phyloP scores from a whole-genome alignment of 116 monocot genomes.

The Thalassia testudinum region DNA sequence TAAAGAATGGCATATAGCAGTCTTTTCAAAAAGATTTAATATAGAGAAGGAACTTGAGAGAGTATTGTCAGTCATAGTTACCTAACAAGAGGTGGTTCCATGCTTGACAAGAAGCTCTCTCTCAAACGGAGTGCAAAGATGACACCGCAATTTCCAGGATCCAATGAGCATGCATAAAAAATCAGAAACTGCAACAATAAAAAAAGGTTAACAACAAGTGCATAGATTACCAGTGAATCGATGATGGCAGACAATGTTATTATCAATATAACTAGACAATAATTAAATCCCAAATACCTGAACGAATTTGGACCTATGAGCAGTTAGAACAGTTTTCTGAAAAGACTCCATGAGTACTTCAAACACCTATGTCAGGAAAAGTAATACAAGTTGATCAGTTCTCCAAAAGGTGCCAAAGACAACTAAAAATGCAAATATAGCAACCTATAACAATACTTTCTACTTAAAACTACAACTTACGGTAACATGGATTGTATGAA shows the following conservation, averaged over 20 bases:
- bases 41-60: too few species aligned
- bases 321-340: conserved; percentile 49
- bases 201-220: too few species aligned
- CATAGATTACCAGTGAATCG: too few species aligned
- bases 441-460: background rate
- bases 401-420: too few species aligned
- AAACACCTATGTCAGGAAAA: conserved; percentile 19
- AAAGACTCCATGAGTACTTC: conserved; percentile 48
- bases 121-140: conserved; percentile 45
- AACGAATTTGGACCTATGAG: conserved; percentile 72
- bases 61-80: too few species aligned
- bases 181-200: conserved; percentile 62
- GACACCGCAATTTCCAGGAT: conserved; percentile 57
- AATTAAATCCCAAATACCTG: conserved; percentile 82
- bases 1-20: too few species aligned
- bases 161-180: conserved; percentile 91
- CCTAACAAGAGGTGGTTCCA: conserved; percentile 52
- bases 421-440: background rate
- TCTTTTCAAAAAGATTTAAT: too few species aligned
- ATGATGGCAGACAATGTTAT: too few species aligned
- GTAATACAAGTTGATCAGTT: background rate
- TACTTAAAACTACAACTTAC: too few species aligned
- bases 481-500: too few species aligned
- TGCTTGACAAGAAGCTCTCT: conserved; percentile 47
- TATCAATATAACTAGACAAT: too few species aligned